Percentiles rank a stretch among this genome's conserved stretches.
Conservation (phyloP, 2,329 filamentous ascomycete genomes). For the Thelonectria olida region DNA sequence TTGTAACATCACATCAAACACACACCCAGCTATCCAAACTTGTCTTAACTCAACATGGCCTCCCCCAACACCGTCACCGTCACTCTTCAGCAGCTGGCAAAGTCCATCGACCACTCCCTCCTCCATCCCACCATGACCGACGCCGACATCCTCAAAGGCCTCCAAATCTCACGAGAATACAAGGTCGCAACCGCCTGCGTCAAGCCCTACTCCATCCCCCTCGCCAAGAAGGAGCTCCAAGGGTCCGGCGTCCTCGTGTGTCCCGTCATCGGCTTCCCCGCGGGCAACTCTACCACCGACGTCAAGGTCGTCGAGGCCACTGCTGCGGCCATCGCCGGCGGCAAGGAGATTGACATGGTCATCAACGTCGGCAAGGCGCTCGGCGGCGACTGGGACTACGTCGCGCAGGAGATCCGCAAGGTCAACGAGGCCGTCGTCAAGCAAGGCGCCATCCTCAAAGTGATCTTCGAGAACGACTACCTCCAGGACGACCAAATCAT, state of each 20-base stretch:
- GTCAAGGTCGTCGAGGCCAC: constrained; percentile 64
- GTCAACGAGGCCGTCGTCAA: constrained; percentile 59
- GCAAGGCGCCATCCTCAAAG: constrained; percentile 61
- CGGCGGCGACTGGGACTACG: constrained; percentile 65
- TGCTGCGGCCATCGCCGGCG: constrained; percentile 57
- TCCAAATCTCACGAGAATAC: constrained; percentile 57
- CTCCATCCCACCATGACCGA: constrained; percentile 71
- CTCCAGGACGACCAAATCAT: constrained; percentile 59
- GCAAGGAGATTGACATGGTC: constrained; percentile 67
- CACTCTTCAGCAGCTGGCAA: constrained; percentile 58
- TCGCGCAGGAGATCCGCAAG: constrained; percentile 58
- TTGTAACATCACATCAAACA: no score
- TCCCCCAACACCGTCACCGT: constrained; percentile 46
- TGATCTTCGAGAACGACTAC: constrained; percentile 71
- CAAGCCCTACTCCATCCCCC: constrained; percentile 64
- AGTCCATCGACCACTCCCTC: constrained; percentile 69
- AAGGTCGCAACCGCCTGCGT: constrained; percentile 65
- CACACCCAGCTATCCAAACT: no score
- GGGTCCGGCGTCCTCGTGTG: constrained; percentile 61
- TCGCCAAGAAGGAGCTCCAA: constrained; percentile 57
- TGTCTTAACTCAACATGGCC: constrained; percentile 11
- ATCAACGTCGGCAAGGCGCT: constrained; percentile 68
- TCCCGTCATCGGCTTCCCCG: constrained; percentile 69
- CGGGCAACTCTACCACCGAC: constrained; percentile 63
- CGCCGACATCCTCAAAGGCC: constrained; percentile 58